Conservation (phyloP, 2,329 filamentous ascomycete genomes). For the Verticillium klebahnii region DNA sequence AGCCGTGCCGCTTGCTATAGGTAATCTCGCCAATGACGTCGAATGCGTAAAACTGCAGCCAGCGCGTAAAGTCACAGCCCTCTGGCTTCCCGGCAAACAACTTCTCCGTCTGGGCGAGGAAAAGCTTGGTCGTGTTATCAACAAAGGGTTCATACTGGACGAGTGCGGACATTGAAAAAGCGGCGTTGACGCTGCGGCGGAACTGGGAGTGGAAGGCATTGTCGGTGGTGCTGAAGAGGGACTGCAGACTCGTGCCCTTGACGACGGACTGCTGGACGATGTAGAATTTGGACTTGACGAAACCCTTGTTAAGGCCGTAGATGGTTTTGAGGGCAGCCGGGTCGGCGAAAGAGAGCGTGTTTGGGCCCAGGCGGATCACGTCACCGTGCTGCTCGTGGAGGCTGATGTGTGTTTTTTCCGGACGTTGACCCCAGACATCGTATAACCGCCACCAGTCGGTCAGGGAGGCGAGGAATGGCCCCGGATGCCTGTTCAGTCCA, state of each 20-base stretch:
- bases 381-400: slow-evolving; percentile 70
- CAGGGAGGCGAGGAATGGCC: slow-evolving; percentile 61
- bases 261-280: slow-evolving; percentile 70
- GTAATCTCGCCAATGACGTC: slow-evolving; percentile 77
- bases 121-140: slow-evolving; percentile 67
- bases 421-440: slow-evolving; percentile 59
- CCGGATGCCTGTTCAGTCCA: slow-evolving; percentile 68
- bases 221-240: slow-evolving; percentile 72
- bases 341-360: slow-evolving; percentile 67
- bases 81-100: slow-evolving; percentile 41
- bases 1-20: slow-evolving; percentile 70
- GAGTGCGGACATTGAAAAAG: slow-evolving; percentile 72
- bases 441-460: slow-evolving; percentile 68
- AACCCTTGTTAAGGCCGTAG: slow-evolving; percentile 79
- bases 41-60: slow-evolving; percentile 79
- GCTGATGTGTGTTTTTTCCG: slow-evolving; percentile 62
- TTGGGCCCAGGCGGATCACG: slow-evolving; percentile 71
- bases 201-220: slow-evolving; percentile 73
- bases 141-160: slow-evolving; percentile 79
- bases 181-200: slow-evolving; percentile 68
- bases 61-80: slow-evolving; percentile 62
- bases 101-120: slow-evolving; percentile 58
- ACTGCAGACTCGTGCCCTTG: slow-evolving; percentile 62
- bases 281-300: slow-evolving; percentile 79
- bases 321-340: slow-evolving; percentile 70